Percentiles rank a stretch among this genome's conserved stretches.
Evolutionary conservation across 1,284 basidiomycete species (phyloP).

Genomic region (Boletellus dicymbophilus): DNA sequence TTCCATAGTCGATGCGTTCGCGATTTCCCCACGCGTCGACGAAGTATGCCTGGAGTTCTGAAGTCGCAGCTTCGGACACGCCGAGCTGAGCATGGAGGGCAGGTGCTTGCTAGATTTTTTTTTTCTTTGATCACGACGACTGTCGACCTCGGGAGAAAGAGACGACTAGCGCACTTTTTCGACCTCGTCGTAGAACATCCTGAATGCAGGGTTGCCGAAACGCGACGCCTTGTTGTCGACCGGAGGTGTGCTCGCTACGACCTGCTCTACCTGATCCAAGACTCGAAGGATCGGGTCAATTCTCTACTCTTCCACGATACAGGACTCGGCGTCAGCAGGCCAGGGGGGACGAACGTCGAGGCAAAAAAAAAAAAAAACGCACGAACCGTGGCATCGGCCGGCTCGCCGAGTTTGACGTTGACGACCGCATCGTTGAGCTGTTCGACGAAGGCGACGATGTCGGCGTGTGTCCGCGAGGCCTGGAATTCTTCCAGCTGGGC

Average conservation of each 20-base stretch:
- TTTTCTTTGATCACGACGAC: not conserved
- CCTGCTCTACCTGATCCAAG: constrained; percentile 67
- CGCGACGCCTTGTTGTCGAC: constrained; percentile 90
- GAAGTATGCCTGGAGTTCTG: constrained; percentile 83
- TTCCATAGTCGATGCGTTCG: constrained; percentile 95
- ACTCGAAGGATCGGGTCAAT: constrained; percentile 62
- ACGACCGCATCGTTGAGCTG: constrained; percentile 78
- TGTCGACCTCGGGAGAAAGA: not conserved
- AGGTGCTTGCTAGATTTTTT: constrained; percentile 40
- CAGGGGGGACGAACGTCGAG: constrained; percentile 3
- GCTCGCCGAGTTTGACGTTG: constrained; percentile 76
- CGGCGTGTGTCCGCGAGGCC: constrained; percentile 67
- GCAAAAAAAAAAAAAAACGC: constrained; percentile 3
- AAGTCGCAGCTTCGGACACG: constrained; percentile 56
- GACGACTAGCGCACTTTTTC: constrained; percentile 50
- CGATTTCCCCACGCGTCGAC: constrained; percentile 91
- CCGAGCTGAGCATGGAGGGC: constrained; percentile 62
- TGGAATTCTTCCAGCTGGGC: constrained; percentile 87
- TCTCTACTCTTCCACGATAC: constrained; percentile 60
- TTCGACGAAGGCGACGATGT: constrained; percentile 76
- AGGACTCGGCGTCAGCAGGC: too few relatives aligned
- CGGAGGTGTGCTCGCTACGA: constrained; percentile 76
- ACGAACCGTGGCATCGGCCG: constrained; percentile 58
- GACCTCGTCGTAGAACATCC: constrained; percentile 87
- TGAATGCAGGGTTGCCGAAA: constrained; percentile 98